Base-by-base conservation (phyloP, 371 early-diverging fungal species). In the Smittium mucronatum region DNA sequence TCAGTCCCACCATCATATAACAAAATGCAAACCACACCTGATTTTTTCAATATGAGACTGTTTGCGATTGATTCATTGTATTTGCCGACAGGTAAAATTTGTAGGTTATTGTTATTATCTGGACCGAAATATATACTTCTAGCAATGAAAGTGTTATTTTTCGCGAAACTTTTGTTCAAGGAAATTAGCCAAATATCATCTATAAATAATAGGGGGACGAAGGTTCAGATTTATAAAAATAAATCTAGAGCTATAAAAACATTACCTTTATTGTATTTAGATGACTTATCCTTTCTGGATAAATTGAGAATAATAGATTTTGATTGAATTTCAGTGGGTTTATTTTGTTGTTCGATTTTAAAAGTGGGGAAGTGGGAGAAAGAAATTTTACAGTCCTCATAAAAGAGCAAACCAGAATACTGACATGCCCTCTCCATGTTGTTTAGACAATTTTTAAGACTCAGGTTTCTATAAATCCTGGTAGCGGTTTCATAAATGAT, bases 1-100 rank as follows among this genome's bases (percentile, higher is more conserved):
- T 91, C 92, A 2, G 84, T 82, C 70, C 83, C 85, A 21, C 87
- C 86, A 36, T 87, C 83, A 32, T 87, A 75, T 0, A 84, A 82
- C 2, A 89, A 83, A 29, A 92, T 75, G 0, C 88, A 89, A 69
- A 81, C 85, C 0, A 87, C 82, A 5, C 67, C 28, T 0, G 70
- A 70, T 2, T 67, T 34, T 1, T 66, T 29, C 25, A 69, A 72
- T 16, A 77, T 70, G 26, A 77, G 47, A 29, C 71, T 65, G 34
- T 71, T 30, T 15, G 75, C 74, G 0, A 63, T 77, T 63, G 67
- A 64, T 25, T 75, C 78, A 58, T 77, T 77, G 36, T 73, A 73
- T 0, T 77, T 75, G 31, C 75, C 76, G 1, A 72, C 72, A 1
- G 77, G 69, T 31, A 58, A 57, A 32, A 79, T 71, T 64, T 74